Evolutionary conservation across 2,329 filamentous ascomycete genomes (phyloP), one percentile per base, ranked within the genome.

Genomic region (Neonectria punicea): DNA sequence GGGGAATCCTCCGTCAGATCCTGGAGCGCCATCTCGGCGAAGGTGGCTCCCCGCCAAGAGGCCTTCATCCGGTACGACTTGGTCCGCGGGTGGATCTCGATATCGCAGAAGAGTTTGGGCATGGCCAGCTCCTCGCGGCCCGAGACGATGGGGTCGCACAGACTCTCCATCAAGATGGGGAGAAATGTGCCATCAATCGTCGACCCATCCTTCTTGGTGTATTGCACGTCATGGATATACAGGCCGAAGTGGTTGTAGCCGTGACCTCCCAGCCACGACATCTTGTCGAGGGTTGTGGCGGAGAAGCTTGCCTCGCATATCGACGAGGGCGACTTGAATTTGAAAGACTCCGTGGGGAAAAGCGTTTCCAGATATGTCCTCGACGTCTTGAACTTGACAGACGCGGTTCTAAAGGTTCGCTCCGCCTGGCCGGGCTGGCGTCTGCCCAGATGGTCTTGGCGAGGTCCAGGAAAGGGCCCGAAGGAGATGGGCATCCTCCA

Each of bases 181-280:
- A 90, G 74, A 66, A 85, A 90, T 0, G 84, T 84, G 7, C 87
- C 88, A 13, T 76, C 74, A 2, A 87, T 70, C 0, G 80, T 75
- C 0, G 78, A 76, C 2, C 86, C 86, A 64, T 76, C 85, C 75
- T 80, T 77, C 67, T 83, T 85, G 1, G 75, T 81, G 68, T 89
- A 89, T 67, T 88, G 75, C 1, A 90, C 85, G 1, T 86, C 88
- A 70, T 91, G 89, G 32, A 91, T 84, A 69, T 88, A 90, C 1
- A 91, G 80, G 0, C 87, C 88, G 20, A 88, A 77, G 63, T 85
- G 83, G 41, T 80, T 82, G 71, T 91, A 91, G 1, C 88, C 87
- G 1, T 78, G 76, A 2, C 88, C 88, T 6, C 86, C 87, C 0
- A 91, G 82, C 87, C 87, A 91, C 32, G 84, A 80, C 81, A 91